Evolutionary conservation across 305 asterid species (phyloP).

Genomic region (Rubia occidens): DNA sequence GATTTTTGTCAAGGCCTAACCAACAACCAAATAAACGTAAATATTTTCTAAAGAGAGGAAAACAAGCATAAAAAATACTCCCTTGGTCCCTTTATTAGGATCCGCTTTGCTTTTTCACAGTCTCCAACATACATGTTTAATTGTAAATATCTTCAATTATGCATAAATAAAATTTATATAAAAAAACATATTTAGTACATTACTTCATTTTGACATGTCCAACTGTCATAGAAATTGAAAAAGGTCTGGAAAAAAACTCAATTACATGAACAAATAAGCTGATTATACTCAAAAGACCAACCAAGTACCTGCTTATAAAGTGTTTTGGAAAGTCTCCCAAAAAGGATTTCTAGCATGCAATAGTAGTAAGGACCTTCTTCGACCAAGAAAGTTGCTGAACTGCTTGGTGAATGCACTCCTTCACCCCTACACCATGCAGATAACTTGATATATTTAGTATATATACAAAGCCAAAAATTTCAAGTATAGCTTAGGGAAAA

Average conservation of each 20-base stretch:
- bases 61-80: not conserved
- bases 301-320: constrained; percentile 78
- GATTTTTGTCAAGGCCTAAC: constrained; percentile 81
- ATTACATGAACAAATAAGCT: constrained; percentile 2
- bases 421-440: constrained; percentile 74
- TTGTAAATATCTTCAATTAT: not conserved
- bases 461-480: constrained; percentile 10
- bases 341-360: constrained; percentile 86
- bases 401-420: constrained; percentile 56
- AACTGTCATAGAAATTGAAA: constrained; percentile 14
- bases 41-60: constrained; percentile 18
- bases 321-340: constrained; percentile 82
- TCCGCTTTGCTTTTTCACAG: too few relatives aligned
- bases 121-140: not conserved
- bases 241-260: constrained; percentile 13
- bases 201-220: constrained; percentile 59
- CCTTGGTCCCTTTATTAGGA: not conserved
- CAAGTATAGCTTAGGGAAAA: constrained; percentile 7
- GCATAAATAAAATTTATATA: not conserved
- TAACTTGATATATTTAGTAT: constrained; percentile 15
- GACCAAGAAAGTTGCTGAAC: constrained; percentile 90
- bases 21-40: constrained; percentile 14
- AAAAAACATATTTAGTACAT: not conserved
- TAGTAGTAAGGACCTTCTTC: constrained; percentile 94
- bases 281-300: constrained; percentile 7